Conservation (phyloP, 2,329 filamentous ascomycete species). For the Pezicula rhizophila region DNA sequence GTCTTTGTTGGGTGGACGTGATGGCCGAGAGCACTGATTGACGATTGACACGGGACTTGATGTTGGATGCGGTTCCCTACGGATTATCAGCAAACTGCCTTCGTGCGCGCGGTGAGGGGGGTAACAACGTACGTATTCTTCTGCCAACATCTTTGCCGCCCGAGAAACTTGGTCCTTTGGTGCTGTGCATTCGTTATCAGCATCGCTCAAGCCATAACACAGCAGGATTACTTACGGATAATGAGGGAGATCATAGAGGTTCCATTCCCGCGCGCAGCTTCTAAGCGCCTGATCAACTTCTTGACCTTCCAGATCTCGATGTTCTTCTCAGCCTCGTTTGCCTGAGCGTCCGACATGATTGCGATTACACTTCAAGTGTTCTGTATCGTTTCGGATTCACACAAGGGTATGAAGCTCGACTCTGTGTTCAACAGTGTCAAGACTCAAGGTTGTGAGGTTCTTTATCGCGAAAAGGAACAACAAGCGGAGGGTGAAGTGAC, state of each 20-base stretch:
- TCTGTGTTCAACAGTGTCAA: slow-evolving; percentile 17
- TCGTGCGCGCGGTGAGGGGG: background rate
- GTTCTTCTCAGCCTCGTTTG: slow-evolving; percentile 97
- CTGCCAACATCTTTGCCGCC: slow-evolving; percentile 98
- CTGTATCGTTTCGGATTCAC: slow-evolving; percentile 10
- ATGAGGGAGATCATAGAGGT: slow-evolving; percentile 99
- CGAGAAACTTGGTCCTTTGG: slow-evolving; percentile 98
- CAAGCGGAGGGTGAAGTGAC: no score
- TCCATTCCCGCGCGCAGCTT: slow-evolving; percentile 95
- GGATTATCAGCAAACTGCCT: slow-evolving; percentile 10
- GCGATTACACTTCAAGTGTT: slow-evolving; percentile 17
- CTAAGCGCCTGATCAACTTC: slow-evolving; percentile 98
- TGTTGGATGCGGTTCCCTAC: slow-evolving; percentile 95
- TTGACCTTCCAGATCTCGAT: slow-evolving; percentile 95
- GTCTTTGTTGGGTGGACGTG: slow-evolving; percentile 96
- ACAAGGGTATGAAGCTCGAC: slow-evolving; percentile 15
- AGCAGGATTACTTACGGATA: slow-evolving; percentile 62
- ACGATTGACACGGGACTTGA: slow-evolving; percentile 98
- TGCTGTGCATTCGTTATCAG: slow-evolving; percentile 43
- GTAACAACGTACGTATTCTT: slow-evolving; percentile 81
- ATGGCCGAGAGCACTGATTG: slow-evolving; percentile 97
- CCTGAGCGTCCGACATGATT: slow-evolving; percentile 82
- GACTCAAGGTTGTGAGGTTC: background rate
- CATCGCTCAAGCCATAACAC: slow-evolving; percentile 15
- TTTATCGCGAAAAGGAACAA: no score